These are phyloP conservation scores for Microdochium bolleyi DNA, from an alignment of 2,329 filamentous ascomycete species.

Conservation along the genomic window DNA sequence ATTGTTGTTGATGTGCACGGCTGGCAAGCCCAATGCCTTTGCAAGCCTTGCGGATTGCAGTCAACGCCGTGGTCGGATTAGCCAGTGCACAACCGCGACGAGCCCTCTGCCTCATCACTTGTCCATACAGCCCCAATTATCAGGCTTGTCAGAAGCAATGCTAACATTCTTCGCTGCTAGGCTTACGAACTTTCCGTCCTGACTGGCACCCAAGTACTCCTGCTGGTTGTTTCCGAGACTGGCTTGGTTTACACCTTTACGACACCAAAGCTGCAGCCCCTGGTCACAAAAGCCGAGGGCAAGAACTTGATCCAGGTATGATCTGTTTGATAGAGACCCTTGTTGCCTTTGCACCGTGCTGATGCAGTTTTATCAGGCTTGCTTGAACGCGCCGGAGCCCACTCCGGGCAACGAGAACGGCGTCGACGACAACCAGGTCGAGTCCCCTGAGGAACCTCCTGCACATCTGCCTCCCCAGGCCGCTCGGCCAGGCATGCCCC, in stretches of 20 bases:
- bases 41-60: too few relatives aligned
- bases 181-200: conserved; percentile 96
- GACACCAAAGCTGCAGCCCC: conserved; percentile 93
- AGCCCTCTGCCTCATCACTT: too few relatives aligned
- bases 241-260: conserved; percentile 98
- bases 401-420: conserved; percentile 73
- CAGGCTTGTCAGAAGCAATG: too few relatives aligned
- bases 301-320: conserved; percentile 98
- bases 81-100: too few relatives aligned
- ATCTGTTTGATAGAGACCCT: neutral
- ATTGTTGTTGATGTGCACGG: too few relatives aligned
- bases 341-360: neutral
- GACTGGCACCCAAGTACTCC: conserved; percentile 92
- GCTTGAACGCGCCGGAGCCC: conserved; percentile 91
- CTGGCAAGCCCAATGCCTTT: too few relatives aligned
- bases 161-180: conserved; percentile 34
- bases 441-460: conserved; percentile 84
- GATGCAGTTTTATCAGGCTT: conserved; percentile 54
- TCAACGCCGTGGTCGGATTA: too few relatives aligned
- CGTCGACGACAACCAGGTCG: conserved; percentile 71
- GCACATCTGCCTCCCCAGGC: conserved; percentile 65
- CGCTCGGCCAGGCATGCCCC: conserved; percentile 57
- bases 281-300: conserved; percentile 96
- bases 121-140: too few relatives aligned
- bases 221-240: conserved; percentile 95